Percentiles rank a stretch among this genome's conserved stretches.
Evolutionary conservation across 1,284 basidiomycete species (phyloP).

Genomic region (Rhodofomes roseus): DNA sequence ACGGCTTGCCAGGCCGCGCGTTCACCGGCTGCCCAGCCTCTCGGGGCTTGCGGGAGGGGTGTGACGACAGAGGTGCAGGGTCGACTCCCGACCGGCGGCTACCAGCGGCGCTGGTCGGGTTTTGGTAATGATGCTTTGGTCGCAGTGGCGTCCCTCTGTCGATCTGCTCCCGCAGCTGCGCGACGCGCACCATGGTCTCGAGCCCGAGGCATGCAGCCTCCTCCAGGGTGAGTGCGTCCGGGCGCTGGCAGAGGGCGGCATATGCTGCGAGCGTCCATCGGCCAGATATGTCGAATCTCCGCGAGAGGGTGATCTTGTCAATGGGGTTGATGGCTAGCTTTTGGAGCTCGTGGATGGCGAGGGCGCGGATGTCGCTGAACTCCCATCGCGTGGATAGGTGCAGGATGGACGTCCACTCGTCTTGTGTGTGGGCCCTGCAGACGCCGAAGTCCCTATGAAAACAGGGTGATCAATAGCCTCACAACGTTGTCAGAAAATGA

Average conservation of each 20-base stretch:
- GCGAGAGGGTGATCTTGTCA: slow-evolving; percentile 27
- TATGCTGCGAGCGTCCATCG: slow-evolving; percentile 25
- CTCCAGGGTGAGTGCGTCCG: slow-evolving; percentile 20
- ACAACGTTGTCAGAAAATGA: not conserved
- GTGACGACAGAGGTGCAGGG: not conserved
- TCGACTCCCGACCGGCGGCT: slow-evolving; percentile 1
- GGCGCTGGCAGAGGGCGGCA: slow-evolving; percentile 24
- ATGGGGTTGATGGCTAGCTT: slow-evolving; percentile 22
- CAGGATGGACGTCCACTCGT: slow-evolving; percentile 36
- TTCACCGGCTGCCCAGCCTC: not conserved
- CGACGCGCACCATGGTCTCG: slow-evolving; percentile 21
- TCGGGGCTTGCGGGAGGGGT: not conserved
- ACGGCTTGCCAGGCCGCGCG: not conserved
- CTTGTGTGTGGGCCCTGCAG: slow-evolving; percentile 20
- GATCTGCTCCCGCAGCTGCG: slow-evolving; percentile 22
- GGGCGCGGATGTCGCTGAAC: slow-evolving; percentile 26
- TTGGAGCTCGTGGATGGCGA: slow-evolving; percentile 26
- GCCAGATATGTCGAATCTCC: slow-evolving; percentile 20
- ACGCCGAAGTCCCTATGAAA: slow-evolving; percentile 16
- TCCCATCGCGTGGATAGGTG: slow-evolving; percentile 30
- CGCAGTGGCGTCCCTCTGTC: slow-evolving; percentile 9
- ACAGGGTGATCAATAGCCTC: not conserved
- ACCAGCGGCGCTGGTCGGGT: slow-evolving; percentile 14
- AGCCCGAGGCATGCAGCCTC: slow-evolving; percentile 28
- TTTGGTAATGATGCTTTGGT: slow-evolving; percentile 13